phyloP scores from a whole-genome alignment of 441 rosid genomes.

The Jatropha multifida region DNA sequence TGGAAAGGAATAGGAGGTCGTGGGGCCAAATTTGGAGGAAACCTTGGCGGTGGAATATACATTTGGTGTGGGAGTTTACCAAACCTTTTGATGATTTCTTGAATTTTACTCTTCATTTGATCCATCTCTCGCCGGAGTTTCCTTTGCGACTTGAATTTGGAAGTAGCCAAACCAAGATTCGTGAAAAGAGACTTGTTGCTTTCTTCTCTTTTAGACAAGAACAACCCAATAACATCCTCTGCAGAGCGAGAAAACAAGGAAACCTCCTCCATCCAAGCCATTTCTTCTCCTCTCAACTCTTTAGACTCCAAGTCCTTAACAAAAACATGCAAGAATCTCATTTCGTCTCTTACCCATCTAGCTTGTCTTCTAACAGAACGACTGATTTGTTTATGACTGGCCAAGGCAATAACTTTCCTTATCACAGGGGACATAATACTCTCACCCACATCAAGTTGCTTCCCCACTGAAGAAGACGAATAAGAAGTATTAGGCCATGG shows the following conservation, averaged over 20 bases:
- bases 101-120: constrained; percentile 19
- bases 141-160: constrained; percentile 1
- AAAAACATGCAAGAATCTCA: constrained; percentile 21
- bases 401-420: constrained; percentile 5
- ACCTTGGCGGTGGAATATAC: constrained; percentile 15
- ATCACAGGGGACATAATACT: constrained; percentile 22
- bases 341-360: constrained; percentile 21
- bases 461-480: neutral
- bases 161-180: neutral
- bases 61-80: constrained; percentile 14
- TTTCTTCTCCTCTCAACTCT: constrained; percentile 22
- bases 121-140: constrained; percentile 22
- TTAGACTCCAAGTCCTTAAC: constrained; percentile 16
- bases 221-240: constrained; percentile 21
- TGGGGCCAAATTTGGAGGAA: constrained; percentile 14
- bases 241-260: constrained; percentile 21
- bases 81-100: constrained; percentile 20
- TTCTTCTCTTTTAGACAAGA: constrained; percentile 5
- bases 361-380: constrained; percentile 10
- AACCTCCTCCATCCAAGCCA: constrained; percentile 26
- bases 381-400: constrained; percentile 1
- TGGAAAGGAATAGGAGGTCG: constrained; percentile 18
- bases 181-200: neutral
- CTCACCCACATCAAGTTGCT: constrained; percentile 22
- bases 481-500: constrained; percentile 7